Base-by-base conservation (phyloP, 2,329 filamentous ascomycete genomes). In the Seiridium cupressi region DNA sequence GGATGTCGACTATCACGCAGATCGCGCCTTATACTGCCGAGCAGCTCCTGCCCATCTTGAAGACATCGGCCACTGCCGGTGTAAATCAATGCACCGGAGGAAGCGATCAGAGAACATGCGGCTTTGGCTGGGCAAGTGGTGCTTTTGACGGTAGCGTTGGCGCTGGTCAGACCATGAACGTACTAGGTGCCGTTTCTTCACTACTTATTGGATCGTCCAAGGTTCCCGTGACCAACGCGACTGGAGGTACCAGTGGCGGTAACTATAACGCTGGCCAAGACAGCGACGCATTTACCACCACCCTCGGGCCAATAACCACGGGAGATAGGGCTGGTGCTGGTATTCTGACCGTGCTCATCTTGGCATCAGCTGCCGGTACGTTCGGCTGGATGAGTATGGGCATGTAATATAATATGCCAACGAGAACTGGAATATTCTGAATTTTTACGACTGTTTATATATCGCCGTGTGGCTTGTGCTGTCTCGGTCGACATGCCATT, bases 101-200 rank as follows among this genome's bases (percentile, higher is more conserved):
- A 2, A 47, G 58, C 8, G 63, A 68, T 44, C 79, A 78, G n/a
- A 71, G 73, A 11, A 72, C 74, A 4, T 87, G 84, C 66, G 79
- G 82, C 3, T 76, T 82, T 7, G 70, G 70, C 36, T 87, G 83
- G 84, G 77, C 67, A 3, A 70, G 65, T 35, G 71, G 71, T 35
- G 60, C 42, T 5, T 87, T 79, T 65, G 84, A 87, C 63, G 81
- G 82, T 48, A 82, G 78, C 60, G 79, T 74, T 3, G 84, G 85
- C 38, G 82, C 85, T 56, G 84, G 86, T 7, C 84, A 89, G 70
- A 78, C 85, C 67, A 85, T 89, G 78, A 81, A 81, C 58, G 85
- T 82, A 0, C 73, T 88, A 11, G 80, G 81, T 34, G 80, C 86
- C 3, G 79, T 87, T 18, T 80, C 81, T 4, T 80, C 80, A 1